Conservation (phyloP, 495 filamentous ascomycete species). For the Penicillium soppii region DNA sequence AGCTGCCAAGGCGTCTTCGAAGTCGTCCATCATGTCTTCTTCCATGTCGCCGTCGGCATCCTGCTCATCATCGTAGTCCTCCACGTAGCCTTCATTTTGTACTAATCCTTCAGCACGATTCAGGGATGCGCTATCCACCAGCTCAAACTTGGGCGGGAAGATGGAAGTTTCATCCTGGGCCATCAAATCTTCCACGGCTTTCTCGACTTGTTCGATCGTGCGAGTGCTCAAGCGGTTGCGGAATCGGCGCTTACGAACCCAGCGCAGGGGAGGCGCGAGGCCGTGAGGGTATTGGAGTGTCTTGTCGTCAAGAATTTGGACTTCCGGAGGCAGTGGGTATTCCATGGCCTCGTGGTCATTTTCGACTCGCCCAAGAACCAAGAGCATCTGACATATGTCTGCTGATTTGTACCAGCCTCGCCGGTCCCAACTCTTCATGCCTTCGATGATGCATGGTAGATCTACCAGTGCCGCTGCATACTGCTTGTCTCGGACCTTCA, state of each 20-base stretch:
- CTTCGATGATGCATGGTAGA: conserved; percentile 87
- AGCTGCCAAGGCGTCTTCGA: conserved; percentile 57
- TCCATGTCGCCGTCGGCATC: conserved; percentile 56
- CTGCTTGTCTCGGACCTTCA: conserved; percentile 64
- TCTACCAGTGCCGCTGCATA: conserved; percentile 87
- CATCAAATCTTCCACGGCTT: conserved; percentile 74
- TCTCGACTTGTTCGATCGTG: conserved; percentile 86
- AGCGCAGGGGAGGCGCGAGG: conserved; percentile 86
- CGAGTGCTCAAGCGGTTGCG: conserved; percentile 71
- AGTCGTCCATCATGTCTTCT: conserved; percentile 52
- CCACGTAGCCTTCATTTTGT: conserved; percentile 44
- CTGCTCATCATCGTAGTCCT: conserved; percentile 53
- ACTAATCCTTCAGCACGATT: conserved; percentile 49
- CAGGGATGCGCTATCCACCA: conserved; percentile 61
- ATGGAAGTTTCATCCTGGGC: conserved; percentile 60
- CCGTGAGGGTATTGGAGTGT: conserved; percentile 85
- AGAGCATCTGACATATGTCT: conserved; percentile 93
- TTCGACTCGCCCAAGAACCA: conserved; percentile 69
- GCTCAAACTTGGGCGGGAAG: conserved; percentile 56
- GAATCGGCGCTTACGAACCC: conserved; percentile 82
- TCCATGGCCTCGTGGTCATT: conserved; percentile 73
- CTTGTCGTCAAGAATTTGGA: conserved; percentile 57
- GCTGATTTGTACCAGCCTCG: conserved; percentile 89
- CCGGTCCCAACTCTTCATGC: conserved; percentile 95
- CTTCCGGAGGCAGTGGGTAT: conserved; percentile 61